Base-by-base conservation (phyloP, 108 stramenopile genomes). In the Cyclotella atomus region DNA sequence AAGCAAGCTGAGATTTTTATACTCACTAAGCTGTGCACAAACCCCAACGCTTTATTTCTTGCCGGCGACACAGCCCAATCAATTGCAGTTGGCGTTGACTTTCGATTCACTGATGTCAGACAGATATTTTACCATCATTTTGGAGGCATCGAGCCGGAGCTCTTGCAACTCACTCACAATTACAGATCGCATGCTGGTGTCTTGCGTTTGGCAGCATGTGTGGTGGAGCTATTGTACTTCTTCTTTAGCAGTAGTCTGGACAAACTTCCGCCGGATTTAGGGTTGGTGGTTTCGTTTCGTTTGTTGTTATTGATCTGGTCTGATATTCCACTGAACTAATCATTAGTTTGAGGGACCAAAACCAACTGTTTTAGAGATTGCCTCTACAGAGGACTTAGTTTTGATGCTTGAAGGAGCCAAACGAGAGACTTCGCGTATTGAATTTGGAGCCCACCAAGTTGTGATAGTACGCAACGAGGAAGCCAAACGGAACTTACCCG, bases 371-470 rank as follows among this genome's bases (percentile, higher is more conserved):
- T 76, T 82, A 75, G 62, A 72, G 17, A 62, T 75, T 3, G n/a
- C 68, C 9, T 69, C 59, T 12, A 62, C 67, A 10, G 60, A 45
- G 21, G 81, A 82, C n/a, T 54, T 82, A 14, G 65, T 82, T 21
- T 53, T 82, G 3, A 82, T 82, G 81, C 50, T 82, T 9, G 75
- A 82, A 50, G 81, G 81, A 17, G 75, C 81, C 8, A 82, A 77
- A 52, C 47, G 81, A 0, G 70, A 77, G 53, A 83, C 82, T 1
- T 50, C 62, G 0, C 43, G 81, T 19, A 82, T 82, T 60, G 81
- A 82, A 69, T 82, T 82, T 66, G 81, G 81, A 29, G 81, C 81
- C 20, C 81, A 82, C 36, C 81, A 82, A 60, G 81, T 82, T 56
- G 81, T 82, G 25, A 76, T 82, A 60, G 81, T 82, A 10, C 44